Percentiles rank a stretch among this genome's conserved stretches.
Evolutionary conservation across 2,329 filamentous ascomycete genomes (phyloP).

Genomic region (Penicillium sp.): DNA sequence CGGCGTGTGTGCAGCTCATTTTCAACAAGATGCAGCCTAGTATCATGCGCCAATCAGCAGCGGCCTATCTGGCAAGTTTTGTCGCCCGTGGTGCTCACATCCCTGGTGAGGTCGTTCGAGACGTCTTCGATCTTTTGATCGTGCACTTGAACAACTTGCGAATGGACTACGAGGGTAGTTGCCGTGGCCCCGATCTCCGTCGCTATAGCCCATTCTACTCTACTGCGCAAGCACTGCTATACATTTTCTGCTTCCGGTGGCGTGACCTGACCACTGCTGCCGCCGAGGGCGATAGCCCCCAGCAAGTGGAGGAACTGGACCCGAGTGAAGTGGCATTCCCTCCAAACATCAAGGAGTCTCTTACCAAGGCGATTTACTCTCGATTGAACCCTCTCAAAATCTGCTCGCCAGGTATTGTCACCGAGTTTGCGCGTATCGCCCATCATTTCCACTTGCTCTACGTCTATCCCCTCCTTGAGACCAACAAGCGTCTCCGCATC

Average conservation of each 20-base stretch:
- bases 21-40: conserved; percentile 65
- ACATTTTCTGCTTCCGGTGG: conserved; percentile 98
- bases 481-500: conserved; percentile 83
- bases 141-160: conserved; percentile 71
- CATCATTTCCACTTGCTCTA: conserved; percentile 84
- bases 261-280: conserved; percentile 69
- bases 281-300: conserved; percentile 50
- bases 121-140: conserved; percentile 74
- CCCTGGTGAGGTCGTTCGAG: conserved; percentile 67
- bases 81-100: conserved; percentile 85
- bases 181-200: conserved; percentile 77
- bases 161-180: conserved; percentile 64
- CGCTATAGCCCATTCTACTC: conserved; percentile 82
- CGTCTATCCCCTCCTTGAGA: conserved; percentile 79
- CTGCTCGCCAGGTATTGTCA: conserved; percentile 82
- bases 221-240: conserved; percentile 80
- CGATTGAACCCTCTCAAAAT: conserved; percentile 93
- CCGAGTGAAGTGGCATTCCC: conserved; percentile 73
- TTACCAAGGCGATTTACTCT: conserved; percentile 75
- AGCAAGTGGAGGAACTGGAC: conserved; percentile 51
- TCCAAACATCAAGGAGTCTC: conserved; percentile 64
- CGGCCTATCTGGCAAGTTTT: conserved; percentile 90
- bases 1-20: conserved; percentile 66
- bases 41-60: conserved; percentile 74
- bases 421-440: conserved; percentile 83